A percentile compares a stretch with the other conserved stretches of the same genome.
Evolutionary conservation across 768 basidiomycete species (phyloP).

Genomic region (Glaciozyma antarctica): DNA sequence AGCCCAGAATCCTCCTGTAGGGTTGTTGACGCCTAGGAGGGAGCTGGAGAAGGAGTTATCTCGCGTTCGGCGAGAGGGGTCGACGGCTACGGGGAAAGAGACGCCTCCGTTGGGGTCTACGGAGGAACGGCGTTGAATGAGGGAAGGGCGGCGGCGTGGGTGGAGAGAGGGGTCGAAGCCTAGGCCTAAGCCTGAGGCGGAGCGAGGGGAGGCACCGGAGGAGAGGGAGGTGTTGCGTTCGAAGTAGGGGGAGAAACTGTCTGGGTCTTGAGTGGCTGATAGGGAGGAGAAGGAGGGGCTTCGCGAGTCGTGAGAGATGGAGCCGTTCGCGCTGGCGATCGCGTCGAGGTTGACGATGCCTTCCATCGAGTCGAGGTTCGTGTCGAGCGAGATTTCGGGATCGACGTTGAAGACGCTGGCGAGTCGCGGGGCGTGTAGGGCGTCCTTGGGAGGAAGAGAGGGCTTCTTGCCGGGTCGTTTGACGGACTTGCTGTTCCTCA

Average conservation of each 20-base stretch:
- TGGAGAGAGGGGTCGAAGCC: neutral
- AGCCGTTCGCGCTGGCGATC: neutral
- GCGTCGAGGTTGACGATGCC: slow-evolving; percentile 58
- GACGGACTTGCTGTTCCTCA: neutral
- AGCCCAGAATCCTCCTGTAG: neutral
- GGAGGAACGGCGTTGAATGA: too few species aligned
- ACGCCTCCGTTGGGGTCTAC: neutral
- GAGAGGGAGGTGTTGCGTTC: neutral
- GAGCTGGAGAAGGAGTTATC: too few species aligned
- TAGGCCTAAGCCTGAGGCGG: neutral
- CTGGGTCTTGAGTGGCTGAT: neutral
- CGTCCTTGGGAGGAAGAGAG: neutral
- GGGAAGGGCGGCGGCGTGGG: neutral
- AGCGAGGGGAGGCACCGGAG: neutral
- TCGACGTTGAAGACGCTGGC: slow-evolving; percentile 13
- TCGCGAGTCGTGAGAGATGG: neutral
- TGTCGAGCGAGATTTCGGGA: slow-evolving; percentile 49
- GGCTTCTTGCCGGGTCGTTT: neutral
- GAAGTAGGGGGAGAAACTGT: neutral
- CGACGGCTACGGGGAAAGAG: neutral
- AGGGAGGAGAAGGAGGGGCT: neutral
- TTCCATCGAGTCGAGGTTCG: slow-evolving; percentile 65
- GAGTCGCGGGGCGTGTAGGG: neutral
- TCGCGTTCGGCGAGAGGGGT: neutral
- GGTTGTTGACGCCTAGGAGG: neutral